phyloP scores from a whole-genome alignment of 1,284 basidiomycete species.

The Naganishia liquefaciens region DNA sequence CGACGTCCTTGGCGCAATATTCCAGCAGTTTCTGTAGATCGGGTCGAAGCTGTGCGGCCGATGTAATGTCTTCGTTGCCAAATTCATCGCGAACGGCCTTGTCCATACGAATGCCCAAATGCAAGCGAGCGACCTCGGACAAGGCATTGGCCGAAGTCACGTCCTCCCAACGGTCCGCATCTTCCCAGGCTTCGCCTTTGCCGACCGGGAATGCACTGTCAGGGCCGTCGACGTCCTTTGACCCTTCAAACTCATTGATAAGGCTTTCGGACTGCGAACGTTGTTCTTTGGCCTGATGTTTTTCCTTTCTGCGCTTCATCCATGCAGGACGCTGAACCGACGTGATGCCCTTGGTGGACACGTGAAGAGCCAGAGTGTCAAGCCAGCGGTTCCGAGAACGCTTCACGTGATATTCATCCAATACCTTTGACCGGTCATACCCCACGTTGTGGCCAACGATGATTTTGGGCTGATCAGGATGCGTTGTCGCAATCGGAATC shows the following conservation, averaged over 20 bases:
- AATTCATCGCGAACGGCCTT: constrained; percentile 81
- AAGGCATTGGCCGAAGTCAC: constrained; percentile 90
- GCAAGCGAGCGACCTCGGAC: constrained; percentile 84
- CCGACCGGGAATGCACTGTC: constrained; percentile 16
- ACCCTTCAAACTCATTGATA: constrained; percentile 51
- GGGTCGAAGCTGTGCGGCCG: constrained; percentile 62
- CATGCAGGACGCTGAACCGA: constrained; percentile 92
- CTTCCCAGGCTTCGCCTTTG: constrained; percentile 23
- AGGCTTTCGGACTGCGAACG: constrained; percentile 13
- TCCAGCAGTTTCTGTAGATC: constrained; percentile 74
- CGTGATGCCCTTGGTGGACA: constrained; percentile 91
- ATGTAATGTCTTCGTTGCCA: constrained; percentile 51
- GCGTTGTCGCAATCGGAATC: constrained; percentile 44
- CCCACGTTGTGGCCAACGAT: constrained; percentile 94
- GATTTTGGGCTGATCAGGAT: constrained; percentile 59
- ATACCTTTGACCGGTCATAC: constrained; percentile 82
- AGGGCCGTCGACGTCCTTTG: constrained; percentile 45
- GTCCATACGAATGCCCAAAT: constrained; percentile 78
- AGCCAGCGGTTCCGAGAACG: constrained; percentile 77
- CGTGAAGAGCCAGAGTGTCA: constrained; percentile 94
- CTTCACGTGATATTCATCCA: constrained; percentile 78
- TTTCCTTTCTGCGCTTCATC: constrained; percentile 69
- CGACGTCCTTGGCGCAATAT: constrained; percentile 86
- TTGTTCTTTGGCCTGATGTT: constrained; percentile 44
- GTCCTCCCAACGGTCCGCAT: constrained; percentile 71